Evolutionary conservation across 371 early-diverging fungal genomes (phyloP), one percentile per base, ranked within the genome.

Genomic region (Encephalitozoon cuniculi): DNA sequence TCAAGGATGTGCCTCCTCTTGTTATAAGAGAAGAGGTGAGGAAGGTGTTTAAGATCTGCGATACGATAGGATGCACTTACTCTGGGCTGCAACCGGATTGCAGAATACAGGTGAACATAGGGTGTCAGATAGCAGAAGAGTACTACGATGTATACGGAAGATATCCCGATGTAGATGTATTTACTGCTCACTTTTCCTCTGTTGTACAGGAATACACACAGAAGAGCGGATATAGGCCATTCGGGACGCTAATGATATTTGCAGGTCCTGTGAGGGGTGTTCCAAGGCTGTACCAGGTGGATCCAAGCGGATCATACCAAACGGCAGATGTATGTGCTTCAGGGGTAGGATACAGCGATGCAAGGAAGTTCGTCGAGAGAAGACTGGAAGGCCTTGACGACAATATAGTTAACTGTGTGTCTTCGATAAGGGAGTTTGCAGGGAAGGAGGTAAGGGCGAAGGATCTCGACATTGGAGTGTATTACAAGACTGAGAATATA

Each of bases 21-120:
- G 78, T 81, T 4, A 76, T 76, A 11, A 80, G 75, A 37, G 26
- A 69, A 21, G 41, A 66, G 21, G 71, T 83, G 8, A 44, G 37
- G 6, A 85, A 85, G 59, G 75, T 85, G 4, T 77, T 71, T 44
- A 75, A 76, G 46, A 71, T 85, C 7, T 82, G 82, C 32, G 71
- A 69, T 7, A 76, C 74, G 8, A 82, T 85, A 34, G 81, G 80
- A 32, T 40, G 71, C 9, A 82, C 84, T 9, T 85, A 78, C 49
- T 65, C 84, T 26, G 85, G 85, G 15, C 63, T 84, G 1, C 84
- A 84, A 51, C 80, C 80, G 21, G 85, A 85, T 52, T 85, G 81
- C 52, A 63, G 83, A 40, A 52, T 75, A 15, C 74, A 77, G 43
- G 68, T 81, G 8, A 66, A 74, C 26, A 72, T 70, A 21, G 81